A percentile compares a stretch with the other conserved stretches of the same genome.
Evolutionary conservation across 495 filamentous ascomycete genomes (phyloP).

Genomic region (Aspergillus sclerotioniger): DNA sequence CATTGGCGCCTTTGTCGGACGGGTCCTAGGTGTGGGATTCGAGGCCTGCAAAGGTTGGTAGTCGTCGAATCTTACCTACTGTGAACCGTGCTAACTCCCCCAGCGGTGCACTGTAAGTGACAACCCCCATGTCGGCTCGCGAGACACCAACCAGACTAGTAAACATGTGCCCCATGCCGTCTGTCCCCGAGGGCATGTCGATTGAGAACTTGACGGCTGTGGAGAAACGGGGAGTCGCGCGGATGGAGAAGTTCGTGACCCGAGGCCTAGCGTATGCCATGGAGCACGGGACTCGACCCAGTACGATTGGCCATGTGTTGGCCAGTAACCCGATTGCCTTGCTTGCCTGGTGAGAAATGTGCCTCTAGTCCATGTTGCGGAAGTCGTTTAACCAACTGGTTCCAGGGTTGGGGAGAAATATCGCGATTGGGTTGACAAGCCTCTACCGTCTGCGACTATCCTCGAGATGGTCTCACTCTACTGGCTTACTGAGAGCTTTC

Average conservation of each 20-base stretch:
- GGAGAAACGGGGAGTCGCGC: constrained; percentile 36
- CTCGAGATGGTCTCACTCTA: constrained; percentile 59
- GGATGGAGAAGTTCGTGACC: constrained; percentile 30
- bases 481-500: constrained; percentile 63
- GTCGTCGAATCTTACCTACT: too few relatives aligned
- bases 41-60: neutral
- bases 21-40: too few relatives aligned
- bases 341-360: constrained; percentile 56
- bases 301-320: constrained; percentile 60
- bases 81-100: too few relatives aligned
- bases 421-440: constrained; percentile 58
- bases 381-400: neutral
- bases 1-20: constrained; percentile 56
- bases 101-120: too few relatives aligned
- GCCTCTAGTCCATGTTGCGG: neutral
- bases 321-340: constrained; percentile 58
- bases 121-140: neutral
- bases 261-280: constrained; percentile 53
- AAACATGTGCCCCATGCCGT: constrained; percentile 45
- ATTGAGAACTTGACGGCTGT: constrained; percentile 28
- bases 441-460: constrained; percentile 53
- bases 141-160: constrained; percentile 17
- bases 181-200: constrained; percentile 56
- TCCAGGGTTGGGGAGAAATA: constrained; percentile 67
- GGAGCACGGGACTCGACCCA: constrained; percentile 58